phyloP scores from a whole-genome alignment of 1,284 basidiomycete genomes.

The Cutaneotrichosporon mucoides region DNA sequence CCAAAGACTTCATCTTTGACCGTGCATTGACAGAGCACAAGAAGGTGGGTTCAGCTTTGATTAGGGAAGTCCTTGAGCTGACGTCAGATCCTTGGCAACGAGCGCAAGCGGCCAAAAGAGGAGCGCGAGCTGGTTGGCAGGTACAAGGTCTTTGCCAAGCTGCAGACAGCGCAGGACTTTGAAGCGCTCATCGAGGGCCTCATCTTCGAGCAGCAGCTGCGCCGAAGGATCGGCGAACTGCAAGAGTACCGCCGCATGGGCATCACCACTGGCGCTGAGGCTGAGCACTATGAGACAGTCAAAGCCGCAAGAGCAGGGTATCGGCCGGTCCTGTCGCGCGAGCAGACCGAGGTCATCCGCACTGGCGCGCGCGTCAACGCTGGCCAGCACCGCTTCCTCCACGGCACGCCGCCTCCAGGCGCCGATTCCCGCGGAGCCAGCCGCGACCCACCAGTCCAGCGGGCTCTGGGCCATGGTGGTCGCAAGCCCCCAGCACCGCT shows the following conservation, averaged over 20 bases:
- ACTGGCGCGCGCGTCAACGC: constrained; percentile 41
- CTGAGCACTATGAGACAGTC: constrained; percentile 79
- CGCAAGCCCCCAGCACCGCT: constrained; percentile 56
- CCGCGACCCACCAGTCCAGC: constrained; percentile 31
- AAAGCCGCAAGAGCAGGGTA: constrained; percentile 54
- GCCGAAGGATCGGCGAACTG: constrained; percentile 80
- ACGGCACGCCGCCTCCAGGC: constrained; percentile 24
- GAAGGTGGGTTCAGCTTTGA: constrained; percentile 58
- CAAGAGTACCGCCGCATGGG: constrained; percentile 84
- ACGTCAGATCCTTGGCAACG: constrained; percentile 74
- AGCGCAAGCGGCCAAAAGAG: constrained; percentile 85
- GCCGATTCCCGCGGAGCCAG: constrained; percentile 23
- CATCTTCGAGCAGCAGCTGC: constrained; percentile 78
- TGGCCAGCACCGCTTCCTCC: constrained; percentile 43
- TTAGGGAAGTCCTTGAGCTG: neutral
- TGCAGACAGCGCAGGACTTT: constrained; percentile 89
- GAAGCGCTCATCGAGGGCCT: constrained; percentile 85
- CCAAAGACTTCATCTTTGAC: constrained; percentile 90
- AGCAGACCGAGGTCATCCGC: constrained; percentile 33
- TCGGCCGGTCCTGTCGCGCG: constrained; percentile 33
- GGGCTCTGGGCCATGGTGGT: constrained; percentile 21
- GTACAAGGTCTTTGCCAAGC: constrained; percentile 83
- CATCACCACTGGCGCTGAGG: constrained; percentile 73
- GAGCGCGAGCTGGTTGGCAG: constrained; percentile 87
- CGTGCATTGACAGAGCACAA: constrained; percentile 89